Evolutionary conservation across 2,329 filamentous ascomycete species (phyloP).

Genomic region (Eutypa lata): DNA sequence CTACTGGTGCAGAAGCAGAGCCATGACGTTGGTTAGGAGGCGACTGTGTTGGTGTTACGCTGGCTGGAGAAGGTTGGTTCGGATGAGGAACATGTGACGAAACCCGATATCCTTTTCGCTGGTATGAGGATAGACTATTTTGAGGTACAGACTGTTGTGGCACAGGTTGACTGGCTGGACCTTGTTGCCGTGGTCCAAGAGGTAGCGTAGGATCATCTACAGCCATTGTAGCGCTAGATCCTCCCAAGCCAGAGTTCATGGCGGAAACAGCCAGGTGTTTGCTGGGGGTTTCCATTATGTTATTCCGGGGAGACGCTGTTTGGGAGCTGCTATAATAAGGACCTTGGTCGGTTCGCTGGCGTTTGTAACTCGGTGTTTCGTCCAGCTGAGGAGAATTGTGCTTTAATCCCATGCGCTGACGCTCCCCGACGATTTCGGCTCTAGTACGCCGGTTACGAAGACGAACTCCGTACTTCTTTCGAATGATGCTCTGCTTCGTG

Average conservation of each 20-base stretch:
- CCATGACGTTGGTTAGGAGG: slow-evolving; percentile 9
- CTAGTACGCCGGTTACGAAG: slow-evolving; percentile 47
- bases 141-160: not conserved
- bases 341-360: slow-evolving; percentile 21
- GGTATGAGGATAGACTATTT: slow-evolving; percentile 24
- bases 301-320: slow-evolving; percentile 2
- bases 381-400: slow-evolving; percentile 10
- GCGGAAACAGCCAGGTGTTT: slow-evolving; percentile 22
- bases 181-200: slow-evolving; percentile 1
- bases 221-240: slow-evolving; percentile 24
- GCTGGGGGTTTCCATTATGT: slow-evolving; percentile 4
- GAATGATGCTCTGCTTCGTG: slow-evolving; percentile 54
- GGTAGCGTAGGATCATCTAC: slow-evolving; percentile 18
- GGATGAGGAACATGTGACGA: slow-evolving; percentile 21
- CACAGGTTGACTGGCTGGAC: not conserved
- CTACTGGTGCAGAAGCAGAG: slow-evolving; percentile 20
- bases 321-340: not conserved
- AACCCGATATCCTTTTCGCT: slow-evolving; percentile 28
- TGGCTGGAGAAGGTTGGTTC: slow-evolving; percentile 5
- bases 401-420: slow-evolving; percentile 37
- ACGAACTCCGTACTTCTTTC: slow-evolving; percentile 56
- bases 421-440: slow-evolving; percentile 42
- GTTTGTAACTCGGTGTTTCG: slow-evolving; percentile 22
- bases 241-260: slow-evolving; percentile 24
- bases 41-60: slow-evolving; percentile 3